Evolutionary conservation across 2,329 filamentous ascomycete genomes (phyloP).

Genomic region (Botrytis fragariae): DNA sequence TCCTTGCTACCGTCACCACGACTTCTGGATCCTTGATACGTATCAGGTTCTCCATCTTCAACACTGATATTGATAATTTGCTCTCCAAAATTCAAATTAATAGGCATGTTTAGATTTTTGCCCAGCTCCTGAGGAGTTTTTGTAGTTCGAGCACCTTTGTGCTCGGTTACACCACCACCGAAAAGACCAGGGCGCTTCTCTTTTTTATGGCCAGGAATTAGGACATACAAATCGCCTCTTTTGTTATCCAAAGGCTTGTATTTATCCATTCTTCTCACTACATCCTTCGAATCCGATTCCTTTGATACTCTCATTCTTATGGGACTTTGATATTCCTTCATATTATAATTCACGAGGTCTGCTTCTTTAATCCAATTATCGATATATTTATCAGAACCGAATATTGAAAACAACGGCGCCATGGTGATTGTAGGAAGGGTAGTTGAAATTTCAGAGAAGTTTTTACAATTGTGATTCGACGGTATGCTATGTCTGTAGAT

Average conservation of each 20-base stretch:
- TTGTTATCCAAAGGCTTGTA: background rate
- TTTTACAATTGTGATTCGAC: background rate
- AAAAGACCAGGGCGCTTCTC: background rate
- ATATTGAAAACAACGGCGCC: too few relatives aligned
- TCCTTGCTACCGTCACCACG: background rate
- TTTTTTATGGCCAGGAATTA: background rate
- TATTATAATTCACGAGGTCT: background rate
- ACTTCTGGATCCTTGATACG: too few relatives aligned
- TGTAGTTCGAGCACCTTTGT: background rate
- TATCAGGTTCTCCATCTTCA: too few relatives aligned
- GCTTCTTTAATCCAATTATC: background rate
- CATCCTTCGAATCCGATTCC: background rate
- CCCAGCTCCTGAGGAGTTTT: background rate
- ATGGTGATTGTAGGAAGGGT: background rate
- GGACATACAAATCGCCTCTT: background rate
- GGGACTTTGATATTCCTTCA: rapidly evolving
- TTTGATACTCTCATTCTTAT: background rate
- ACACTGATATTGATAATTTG: too few relatives aligned
- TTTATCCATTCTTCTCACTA: background rate
- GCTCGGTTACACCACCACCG: background rate
- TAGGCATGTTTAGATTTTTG: too few relatives aligned
- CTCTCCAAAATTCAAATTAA: background rate
- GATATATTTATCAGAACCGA: background rate
- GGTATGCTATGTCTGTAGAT: background rate
- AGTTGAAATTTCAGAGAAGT: background rate